Percentiles rank a stretch among this genome's conserved stretches.
Evolutionary conservation across 148 eudicot species (phyloP).

Genomic region (Diospyros kaki): DNA sequence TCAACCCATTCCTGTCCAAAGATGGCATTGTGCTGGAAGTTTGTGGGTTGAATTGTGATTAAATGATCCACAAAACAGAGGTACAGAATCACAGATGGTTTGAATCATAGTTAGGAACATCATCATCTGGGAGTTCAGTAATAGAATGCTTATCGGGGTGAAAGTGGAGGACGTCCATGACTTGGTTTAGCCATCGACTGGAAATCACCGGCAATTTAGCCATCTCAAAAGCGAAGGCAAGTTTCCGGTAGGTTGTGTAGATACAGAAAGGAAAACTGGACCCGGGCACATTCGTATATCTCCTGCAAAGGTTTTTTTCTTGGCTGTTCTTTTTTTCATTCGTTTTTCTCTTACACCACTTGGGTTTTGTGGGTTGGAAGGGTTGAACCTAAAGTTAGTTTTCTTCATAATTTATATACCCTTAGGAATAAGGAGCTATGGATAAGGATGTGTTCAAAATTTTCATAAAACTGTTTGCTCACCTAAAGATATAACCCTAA

Average conservation of each 20-base stretch:
- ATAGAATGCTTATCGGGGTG: not conserved
- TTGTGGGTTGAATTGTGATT: constrained; percentile 68
- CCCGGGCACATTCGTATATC: constrained; percentile 17
- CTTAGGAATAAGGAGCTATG: constrained; percentile 15
- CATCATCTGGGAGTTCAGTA: not conserved
- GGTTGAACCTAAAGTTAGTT: constrained; percentile 36
- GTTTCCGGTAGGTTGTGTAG: constrained; percentile 19
- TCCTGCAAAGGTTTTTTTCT: constrained; percentile 13
- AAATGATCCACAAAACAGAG: constrained; percentile 11
- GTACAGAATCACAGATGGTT: not conserved
- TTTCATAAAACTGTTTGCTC: not conserved
- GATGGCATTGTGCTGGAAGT: constrained; percentile 66
- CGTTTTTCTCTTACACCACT: constrained; percentile 44
- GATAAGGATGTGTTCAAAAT: constrained; percentile 3
- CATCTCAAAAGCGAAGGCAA: not conserved
- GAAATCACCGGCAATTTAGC: constrained; percentile 4
- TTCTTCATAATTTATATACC: constrained; percentile 8
- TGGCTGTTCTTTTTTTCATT: no score
- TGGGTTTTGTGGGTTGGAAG: constrained; percentile 33
- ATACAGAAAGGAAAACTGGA: constrained; percentile 17
- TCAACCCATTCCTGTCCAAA: constrained; percentile 57
- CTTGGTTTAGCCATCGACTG: not conserved
- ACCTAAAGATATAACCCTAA: not conserved
- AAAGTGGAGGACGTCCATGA: constrained; percentile 10
- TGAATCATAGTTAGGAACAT: constrained; percentile 12